These are phyloP conservation scores for Pseudocercospora fuligena DNA, from an alignment of 2,329 filamentous ascomycete genomes.

Conservation along the genomic window DNA sequence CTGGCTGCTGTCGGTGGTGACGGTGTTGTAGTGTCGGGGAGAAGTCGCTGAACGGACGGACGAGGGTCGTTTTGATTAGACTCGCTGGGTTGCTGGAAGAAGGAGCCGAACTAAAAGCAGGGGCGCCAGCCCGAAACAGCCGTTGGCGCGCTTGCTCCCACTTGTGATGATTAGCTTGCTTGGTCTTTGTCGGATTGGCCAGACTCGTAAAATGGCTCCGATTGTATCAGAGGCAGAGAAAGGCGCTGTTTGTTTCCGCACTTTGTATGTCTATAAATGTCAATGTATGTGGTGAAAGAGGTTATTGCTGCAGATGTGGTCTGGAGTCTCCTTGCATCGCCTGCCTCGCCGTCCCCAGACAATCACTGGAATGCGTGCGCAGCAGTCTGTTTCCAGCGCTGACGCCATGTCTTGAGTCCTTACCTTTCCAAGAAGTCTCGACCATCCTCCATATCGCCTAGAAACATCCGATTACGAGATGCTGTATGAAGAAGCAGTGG, in stretches of 20 bases:
- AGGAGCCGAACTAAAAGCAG: constrained; percentile 3
- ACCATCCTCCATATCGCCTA: background rate
- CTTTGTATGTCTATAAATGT: background rate
- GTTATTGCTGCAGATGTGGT: background rate
- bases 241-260: background rate
- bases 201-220: background rate
- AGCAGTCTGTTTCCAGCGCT: background rate
- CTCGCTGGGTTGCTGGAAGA: background rate
- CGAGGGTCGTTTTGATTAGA: constrained; percentile 2
- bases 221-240: background rate
- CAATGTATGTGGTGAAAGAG: background rate
- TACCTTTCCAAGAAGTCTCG: background rate
- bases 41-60: background rate
- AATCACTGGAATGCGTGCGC: constrained; percentile 4
- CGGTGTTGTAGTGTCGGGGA: background rate
- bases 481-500: background rate
- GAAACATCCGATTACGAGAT: background rate
- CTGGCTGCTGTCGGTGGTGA: constrained; percentile 21
- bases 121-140: background rate
- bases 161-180: background rate
- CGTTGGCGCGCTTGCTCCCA: background rate
- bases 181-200: background rate
- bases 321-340: too few relatives aligned
- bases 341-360: background rate
- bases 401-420: background rate